A percentile compares a stretch with the other conserved stretches of the same genome.
Conservation (phyloP, 2,329 filamentous ascomycete species). For the Chaetomium olivaceum region DNA sequence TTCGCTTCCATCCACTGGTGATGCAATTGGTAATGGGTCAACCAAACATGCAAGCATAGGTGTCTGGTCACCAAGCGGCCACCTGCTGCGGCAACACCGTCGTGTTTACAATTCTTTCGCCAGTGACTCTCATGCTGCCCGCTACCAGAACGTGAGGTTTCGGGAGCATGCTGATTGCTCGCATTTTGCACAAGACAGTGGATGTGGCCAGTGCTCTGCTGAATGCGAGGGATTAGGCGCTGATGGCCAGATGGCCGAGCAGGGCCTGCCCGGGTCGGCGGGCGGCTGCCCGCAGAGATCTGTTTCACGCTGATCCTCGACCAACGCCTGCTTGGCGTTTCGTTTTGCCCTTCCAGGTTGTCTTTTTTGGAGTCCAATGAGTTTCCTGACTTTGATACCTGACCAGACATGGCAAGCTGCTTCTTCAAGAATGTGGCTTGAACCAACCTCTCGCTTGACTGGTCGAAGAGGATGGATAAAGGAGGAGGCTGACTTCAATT, state of each 20-base stretch:
- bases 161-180: background rate
- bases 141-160: background rate
- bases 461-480: background rate
- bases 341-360: conserved; percentile 8
- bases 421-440: background rate
- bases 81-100: background rate
- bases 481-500: background rate
- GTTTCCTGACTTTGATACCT: background rate
- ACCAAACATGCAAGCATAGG: background rate
- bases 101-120: background rate
- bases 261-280: background rate
- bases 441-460: background rate
- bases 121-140: background rate
- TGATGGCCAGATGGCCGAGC: conserved; percentile 1
- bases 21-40: background rate
- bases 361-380: background rate
- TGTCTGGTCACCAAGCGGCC: background rate
- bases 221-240: background rate
- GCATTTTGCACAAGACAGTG: background rate
- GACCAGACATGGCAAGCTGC: background rate
- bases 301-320: conserved; percentile 17
- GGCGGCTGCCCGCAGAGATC: conserved; percentile 2
- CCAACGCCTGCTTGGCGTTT: conserved; percentile 21
- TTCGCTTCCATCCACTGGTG: background rate
- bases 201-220: conserved; percentile 5